These are phyloP conservation scores for Tolypocladium inflatum DNA, from an alignment of 2,329 filamentous ascomycete genomes.

Conservation along the genomic window DNA sequence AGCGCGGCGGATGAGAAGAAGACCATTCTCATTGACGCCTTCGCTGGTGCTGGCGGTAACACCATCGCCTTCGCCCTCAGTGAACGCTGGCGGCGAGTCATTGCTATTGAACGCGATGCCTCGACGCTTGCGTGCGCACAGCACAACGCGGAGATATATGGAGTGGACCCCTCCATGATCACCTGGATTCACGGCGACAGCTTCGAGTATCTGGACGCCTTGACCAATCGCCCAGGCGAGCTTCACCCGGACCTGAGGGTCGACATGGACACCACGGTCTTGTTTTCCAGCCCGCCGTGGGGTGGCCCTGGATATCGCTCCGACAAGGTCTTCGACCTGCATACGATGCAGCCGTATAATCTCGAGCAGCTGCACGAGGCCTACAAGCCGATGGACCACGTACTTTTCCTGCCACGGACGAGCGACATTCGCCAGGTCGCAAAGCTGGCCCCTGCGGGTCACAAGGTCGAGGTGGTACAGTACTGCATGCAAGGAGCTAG, in stretches of 20 bases:
- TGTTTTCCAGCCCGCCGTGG: conserved; percentile 54
- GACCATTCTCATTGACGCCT: conserved; percentile 72
- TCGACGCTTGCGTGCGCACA: conserved; percentile 80
- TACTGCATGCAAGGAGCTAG: conserved; percentile 88
- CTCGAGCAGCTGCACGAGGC: conserved; percentile 51
- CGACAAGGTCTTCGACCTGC: conserved; percentile 69
- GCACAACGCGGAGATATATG: conserved; percentile 82
- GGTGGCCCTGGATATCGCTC: conserved; percentile 46
- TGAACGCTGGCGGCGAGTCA: conserved; percentile 69
- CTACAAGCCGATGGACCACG: conserved; percentile 51
- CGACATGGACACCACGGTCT: conserved; percentile 29
- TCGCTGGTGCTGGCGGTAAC: conserved; percentile 88
- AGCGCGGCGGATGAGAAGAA: conserved; percentile 43
- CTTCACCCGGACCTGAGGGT: conserved; percentile 29
- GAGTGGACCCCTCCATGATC: conserved; percentile 60
- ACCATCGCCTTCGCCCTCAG: conserved; percentile 86
- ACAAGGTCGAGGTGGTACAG: conserved; percentile 67
- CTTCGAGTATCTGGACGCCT: conserved; percentile 58
- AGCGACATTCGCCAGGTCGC: conserved; percentile 76
- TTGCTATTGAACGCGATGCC: conserved; percentile 79
- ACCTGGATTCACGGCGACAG: conserved; percentile 83
- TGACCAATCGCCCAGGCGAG: conserved; percentile 24
- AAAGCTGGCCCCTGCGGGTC: conserved; percentile 34
- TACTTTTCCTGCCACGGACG: conserved; percentile 77
- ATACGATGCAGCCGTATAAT: conserved; percentile 81